Conservation (phyloP, 2,329 filamentous ascomycete species). For the Alternaria triticina region DNA sequence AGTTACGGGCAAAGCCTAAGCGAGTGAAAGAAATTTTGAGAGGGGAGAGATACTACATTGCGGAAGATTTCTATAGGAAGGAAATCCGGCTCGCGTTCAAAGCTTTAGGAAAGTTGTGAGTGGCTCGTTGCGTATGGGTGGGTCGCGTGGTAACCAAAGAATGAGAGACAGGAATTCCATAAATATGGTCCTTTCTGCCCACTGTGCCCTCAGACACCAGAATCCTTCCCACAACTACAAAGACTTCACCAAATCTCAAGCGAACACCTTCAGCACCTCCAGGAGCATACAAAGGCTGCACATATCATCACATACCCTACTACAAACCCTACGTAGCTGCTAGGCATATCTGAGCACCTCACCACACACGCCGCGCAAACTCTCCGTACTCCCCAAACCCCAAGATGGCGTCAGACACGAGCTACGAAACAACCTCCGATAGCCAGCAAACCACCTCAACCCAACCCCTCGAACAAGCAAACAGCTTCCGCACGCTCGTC, state of each 20-base stretch:
- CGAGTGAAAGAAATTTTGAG: slow-evolving; percentile 7
- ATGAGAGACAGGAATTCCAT: not conserved
- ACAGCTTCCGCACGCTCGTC: not conserved
- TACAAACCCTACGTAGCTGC: not conserved
- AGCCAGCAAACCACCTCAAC: not conserved
- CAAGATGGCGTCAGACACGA: not conserved
- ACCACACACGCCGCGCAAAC: not conserved
- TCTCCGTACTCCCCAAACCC: not conserved
- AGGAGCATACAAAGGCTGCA: not conserved
- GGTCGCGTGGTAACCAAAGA: not conserved
- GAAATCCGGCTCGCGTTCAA: slow-evolving; percentile 11
- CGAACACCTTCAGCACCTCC: not conserved
- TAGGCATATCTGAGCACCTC: fast-evolving
- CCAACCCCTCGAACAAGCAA: not conserved
- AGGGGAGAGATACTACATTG: not conserved
- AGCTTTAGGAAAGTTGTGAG: not conserved
- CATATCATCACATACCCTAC: not conserved
- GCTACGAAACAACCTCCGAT: not conserved
- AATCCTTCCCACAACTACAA: not conserved
- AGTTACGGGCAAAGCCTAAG: slow-evolving; percentile 11
- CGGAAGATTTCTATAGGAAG: slow-evolving; percentile 5
- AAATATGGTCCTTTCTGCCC: not conserved
- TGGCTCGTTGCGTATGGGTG: not conserved
- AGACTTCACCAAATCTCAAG: not conserved
- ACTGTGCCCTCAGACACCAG: not conserved